These are phyloP conservation scores for Aspergillus japonicus DNA, from an alignment of 2,329 filamentous ascomycete species.

Conservation along the genomic window DNA sequence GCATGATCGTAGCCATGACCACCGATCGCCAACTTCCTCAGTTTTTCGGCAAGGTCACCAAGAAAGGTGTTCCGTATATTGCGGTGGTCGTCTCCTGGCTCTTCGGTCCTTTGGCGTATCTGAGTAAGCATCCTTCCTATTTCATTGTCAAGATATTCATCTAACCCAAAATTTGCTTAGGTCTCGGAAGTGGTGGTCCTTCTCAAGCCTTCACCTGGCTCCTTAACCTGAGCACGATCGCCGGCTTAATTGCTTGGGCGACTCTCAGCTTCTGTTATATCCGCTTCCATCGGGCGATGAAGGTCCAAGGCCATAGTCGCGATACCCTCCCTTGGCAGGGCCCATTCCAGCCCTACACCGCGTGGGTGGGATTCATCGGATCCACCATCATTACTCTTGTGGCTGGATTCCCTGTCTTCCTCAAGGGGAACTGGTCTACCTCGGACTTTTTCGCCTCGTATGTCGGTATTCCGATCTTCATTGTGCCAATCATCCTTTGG, in stretches of 20 bases:
- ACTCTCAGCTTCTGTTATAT: constrained; percentile 47
- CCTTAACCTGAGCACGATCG: constrained; percentile 47
- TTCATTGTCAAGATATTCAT: neutral
- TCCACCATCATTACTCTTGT: constrained; percentile 63
- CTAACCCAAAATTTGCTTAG: constrained; percentile 8
- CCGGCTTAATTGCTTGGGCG: constrained; percentile 52
- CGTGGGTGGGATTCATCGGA: constrained; percentile 58
- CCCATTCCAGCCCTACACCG: constrained; percentile 59
- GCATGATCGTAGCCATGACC: constrained; percentile 60
- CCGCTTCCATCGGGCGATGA: constrained; percentile 51
- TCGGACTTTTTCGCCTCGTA: constrained; percentile 43
- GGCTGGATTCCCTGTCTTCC: constrained; percentile 62
- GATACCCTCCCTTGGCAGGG: constrained; percentile 50
- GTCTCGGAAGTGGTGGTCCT: constrained; percentile 37
- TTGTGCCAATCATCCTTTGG: constrained; percentile 44
- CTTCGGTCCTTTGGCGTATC: constrained; percentile 44
- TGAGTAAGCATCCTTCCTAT: constrained; percentile 26
- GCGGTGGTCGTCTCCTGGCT: constrained; percentile 56
- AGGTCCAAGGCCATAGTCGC: constrained; percentile 39
- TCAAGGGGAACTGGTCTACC: constrained; percentile 34
- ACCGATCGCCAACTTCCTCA: constrained; percentile 59
- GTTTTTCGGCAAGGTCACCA: constrained; percentile 55
- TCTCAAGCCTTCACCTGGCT: constrained; percentile 43
- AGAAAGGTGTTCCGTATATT: constrained; percentile 57
- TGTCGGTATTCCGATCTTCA: constrained; percentile 44